Evolutionary conservation across 1,139 yeast species (phyloP).

Genomic region (Geotrichum candidum): DNA sequence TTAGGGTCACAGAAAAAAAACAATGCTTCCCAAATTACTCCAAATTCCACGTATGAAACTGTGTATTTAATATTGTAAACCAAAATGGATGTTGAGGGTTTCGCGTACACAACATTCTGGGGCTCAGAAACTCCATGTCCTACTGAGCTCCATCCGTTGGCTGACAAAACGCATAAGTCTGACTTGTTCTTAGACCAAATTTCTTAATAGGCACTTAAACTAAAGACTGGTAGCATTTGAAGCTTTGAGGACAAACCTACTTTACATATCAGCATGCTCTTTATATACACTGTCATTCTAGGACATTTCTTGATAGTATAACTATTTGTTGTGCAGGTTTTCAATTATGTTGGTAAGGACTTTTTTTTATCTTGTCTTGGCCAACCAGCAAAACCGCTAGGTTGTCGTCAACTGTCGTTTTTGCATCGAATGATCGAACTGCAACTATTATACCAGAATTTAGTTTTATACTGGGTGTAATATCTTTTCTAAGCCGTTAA

Average conservation of each 20-base stretch:
- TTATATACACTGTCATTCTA: constrained; percentile 6
- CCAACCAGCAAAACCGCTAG: constrained; percentile 18
- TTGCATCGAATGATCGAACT: constrained; percentile 35
- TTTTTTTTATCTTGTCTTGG: background rate
- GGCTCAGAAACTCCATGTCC: background rate
- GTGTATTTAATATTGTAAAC: constrained; percentile 4
- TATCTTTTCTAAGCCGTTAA: constrained; percentile 3
- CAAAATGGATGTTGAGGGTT: constrained; percentile 1
- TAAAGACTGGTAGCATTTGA: too few relatives aligned
- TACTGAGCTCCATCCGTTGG: constrained; percentile 6
- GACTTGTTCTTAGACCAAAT: constrained; percentile 6
- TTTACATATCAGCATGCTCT: constrained; percentile 18
- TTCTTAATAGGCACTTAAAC: background rate
- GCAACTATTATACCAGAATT: constrained; percentile 34
- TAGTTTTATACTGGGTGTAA: constrained; percentile 24
- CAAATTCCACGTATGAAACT: constrained; percentile 12
- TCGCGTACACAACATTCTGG: constrained; percentile 4
- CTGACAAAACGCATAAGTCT: constrained; percentile 4
- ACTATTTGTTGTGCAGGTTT: constrained; percentile 7
- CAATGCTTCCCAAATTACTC: background rate
- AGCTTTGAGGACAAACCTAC: too few relatives aligned
- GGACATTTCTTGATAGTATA: constrained; percentile 2
- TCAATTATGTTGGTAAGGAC: background rate
- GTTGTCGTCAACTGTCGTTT: constrained; percentile 26
- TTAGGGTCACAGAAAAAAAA: background rate